phyloP scores from a whole-genome alignment of 2,329 filamentous ascomycete genomes.

The Chalara sp. region DNA sequence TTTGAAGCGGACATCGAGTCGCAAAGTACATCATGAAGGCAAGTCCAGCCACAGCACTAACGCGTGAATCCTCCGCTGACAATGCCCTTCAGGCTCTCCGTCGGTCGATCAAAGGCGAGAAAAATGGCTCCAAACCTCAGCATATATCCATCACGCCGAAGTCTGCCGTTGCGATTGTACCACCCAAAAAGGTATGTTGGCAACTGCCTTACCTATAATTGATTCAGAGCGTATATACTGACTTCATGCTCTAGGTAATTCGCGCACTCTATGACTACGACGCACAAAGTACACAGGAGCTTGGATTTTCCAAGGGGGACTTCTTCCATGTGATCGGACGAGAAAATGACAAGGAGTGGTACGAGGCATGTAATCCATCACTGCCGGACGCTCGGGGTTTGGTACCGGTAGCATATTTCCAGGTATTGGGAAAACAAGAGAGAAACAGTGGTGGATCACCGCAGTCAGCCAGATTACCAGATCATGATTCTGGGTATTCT shows the following conservation, averaged over 20 bases:
- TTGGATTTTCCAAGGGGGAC: conserved; percentile 90
- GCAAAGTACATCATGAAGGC: no score
- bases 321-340: conserved; percentile 97
- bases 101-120: conserved; percentile 65
- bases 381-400: conserved; percentile 82
- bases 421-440: conserved; percentile 85
- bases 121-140: conserved; percentile 48
- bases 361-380: conserved; percentile 94
- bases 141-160: conserved; percentile 64
- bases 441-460: conserved; percentile 73
- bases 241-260: conserved; percentile 63
- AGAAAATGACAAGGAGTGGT: conserved; percentile 94
- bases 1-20: no score
- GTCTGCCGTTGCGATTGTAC: conserved; percentile 62
- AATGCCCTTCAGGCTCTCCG: conserved; percentile 46
- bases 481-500: conserved; percentile 89
- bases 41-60: no score
- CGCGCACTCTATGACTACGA: conserved; percentile 92
- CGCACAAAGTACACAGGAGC: conserved; percentile 67
- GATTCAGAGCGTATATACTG: not conserved
- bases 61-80: not conserved
- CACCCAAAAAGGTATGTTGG: conserved; percentile 61
- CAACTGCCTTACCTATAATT: not conserved
- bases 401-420: conserved; percentile 91
- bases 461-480: conserved; percentile 51